Conservation (phyloP, 148 eudicot species). For the Suaeda aralocaspica region DNA sequence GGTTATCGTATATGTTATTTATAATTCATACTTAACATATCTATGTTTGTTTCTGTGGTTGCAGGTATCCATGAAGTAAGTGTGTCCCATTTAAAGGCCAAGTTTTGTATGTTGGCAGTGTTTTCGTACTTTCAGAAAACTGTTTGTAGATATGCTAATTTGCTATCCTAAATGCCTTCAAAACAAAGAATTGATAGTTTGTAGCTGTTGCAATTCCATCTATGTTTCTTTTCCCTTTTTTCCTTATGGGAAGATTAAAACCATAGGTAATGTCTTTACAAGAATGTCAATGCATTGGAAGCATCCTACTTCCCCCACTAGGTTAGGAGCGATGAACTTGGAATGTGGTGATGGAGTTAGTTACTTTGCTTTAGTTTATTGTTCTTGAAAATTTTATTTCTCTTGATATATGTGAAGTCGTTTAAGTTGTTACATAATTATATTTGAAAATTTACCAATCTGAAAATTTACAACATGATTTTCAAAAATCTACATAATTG, state of each 20-base stretch:
- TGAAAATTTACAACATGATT: no score
- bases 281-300: neutral
- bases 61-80: conserved; percentile 99
- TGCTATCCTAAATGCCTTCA: neutral
- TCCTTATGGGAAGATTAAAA: neutral
- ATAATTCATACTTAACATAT: neutral
- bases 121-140: neutral
- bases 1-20: neutral
- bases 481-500: no score
- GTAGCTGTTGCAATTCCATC: neutral
- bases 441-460: no score
- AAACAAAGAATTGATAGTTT: neutral
- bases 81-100: conserved; percentile 11
- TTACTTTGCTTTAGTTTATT: no score
- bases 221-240: neutral
- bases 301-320: no score
- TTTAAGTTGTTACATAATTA: no score
- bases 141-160: neutral
- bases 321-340: no score
- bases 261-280: neutral
- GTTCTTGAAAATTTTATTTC: no score
- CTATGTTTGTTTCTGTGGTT: conserved; percentile 25
- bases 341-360: no score
- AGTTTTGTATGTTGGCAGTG: conserved; percentile 11
- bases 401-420: no score